phyloP scores from a whole-genome alignment of 139 green algal species.

The Closterium sp. region DNA sequence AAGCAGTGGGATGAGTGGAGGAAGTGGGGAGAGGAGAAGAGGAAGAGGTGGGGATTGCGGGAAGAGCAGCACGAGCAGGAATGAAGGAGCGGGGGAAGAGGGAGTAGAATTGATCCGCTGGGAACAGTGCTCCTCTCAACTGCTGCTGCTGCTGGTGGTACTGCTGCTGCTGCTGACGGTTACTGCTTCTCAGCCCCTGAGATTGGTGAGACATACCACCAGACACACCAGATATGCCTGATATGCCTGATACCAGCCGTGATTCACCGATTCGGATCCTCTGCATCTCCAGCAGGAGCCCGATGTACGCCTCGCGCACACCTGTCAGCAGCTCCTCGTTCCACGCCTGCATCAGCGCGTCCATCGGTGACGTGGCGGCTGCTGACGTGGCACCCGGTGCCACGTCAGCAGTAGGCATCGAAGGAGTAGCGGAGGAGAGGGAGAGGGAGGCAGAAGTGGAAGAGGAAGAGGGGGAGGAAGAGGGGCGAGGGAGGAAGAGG shows the following conservation, averaged over 20 bases:
- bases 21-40: no score
- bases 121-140: neutral
- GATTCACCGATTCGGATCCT: neutral
- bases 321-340: constrained; percentile 54
- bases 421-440: neutral
- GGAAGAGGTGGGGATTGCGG: neutral
- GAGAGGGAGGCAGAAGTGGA: neutral
- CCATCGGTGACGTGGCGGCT: neutral
- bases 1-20: neutral
- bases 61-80: neutral
- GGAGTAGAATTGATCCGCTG: neutral
- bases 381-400: neutral
- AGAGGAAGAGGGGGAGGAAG: neutral
- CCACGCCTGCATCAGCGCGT: constrained; percentile 6
- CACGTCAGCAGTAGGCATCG: neutral
- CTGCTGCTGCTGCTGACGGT: neutral
- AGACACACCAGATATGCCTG: neutral
- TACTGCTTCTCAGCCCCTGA: neutral
- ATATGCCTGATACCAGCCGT: neutral
- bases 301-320: constrained; percentile 24
- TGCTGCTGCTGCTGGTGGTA: neutral
- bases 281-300: constrained; percentile 33
- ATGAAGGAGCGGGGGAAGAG: neutral
- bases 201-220: neutral
- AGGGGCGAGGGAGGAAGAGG: constrained; percentile 5